phyloP scores from a whole-genome alignment of 139 green algal genomes.

The Chlamydomonas sp. region DNA sequence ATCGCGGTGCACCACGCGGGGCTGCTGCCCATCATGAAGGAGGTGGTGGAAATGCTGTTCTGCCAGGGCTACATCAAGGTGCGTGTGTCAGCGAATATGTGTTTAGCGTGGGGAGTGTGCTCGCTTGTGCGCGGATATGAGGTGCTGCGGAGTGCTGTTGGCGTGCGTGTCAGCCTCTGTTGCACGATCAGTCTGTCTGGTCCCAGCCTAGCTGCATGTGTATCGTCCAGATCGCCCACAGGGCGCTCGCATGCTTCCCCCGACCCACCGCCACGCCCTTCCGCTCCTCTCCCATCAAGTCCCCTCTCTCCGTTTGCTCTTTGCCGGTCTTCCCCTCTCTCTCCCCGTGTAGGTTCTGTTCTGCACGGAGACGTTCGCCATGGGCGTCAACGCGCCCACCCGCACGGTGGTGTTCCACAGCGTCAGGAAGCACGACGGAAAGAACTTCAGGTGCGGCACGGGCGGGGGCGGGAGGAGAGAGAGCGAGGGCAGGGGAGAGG shows the following conservation, averaged over 20 bases:
- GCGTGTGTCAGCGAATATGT: not conserved
- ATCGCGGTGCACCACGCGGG: conserved; percentile 96
- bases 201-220: no score
- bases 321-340: not conserved
- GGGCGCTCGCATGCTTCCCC: no score
- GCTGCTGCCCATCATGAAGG: conserved; percentile 97
- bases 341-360: conserved; percentile 80
- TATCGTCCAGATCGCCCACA: no score
- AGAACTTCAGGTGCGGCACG: conserved; percentile 72
- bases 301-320: not conserved
- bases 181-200: no score
- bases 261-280: no score
- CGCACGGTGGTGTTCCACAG: conserved; percentile 93
- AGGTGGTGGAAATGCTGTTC: conserved; percentile 99
- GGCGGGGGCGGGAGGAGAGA: not conserved
- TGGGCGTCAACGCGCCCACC: conserved; percentile 97
- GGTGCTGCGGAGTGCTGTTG: not conserved
- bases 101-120: not conserved
- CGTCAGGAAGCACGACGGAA: conserved; percentile 92
- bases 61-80: conserved; percentile 93
- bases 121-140: not conserved
- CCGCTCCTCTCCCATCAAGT: not conserved
- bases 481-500: not conserved
- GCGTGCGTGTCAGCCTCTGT: no score
- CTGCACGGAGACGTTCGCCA: conserved; percentile 98